Conservation (phyloP, 352 stramenopile species). For the Phytopythium chamaehyphon region DNA sequence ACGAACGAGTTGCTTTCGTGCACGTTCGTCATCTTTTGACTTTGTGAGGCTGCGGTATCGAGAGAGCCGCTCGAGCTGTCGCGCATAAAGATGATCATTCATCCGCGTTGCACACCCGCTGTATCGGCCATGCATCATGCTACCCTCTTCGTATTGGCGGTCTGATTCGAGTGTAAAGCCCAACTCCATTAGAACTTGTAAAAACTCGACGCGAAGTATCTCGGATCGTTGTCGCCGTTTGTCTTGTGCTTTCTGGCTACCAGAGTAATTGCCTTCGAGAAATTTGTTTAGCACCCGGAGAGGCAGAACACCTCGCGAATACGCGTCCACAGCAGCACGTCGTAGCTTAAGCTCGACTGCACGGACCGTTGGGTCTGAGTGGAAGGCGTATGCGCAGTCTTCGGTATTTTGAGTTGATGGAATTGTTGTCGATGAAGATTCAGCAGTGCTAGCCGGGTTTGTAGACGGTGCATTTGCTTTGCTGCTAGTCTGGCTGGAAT, state of each 20-base stretch:
- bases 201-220: constrained; percentile 85
- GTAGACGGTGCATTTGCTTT: not conserved
- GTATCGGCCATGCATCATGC: constrained; percentile 1
- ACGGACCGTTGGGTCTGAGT: constrained; percentile 71
- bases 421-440: not conserved
- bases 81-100: constrained; percentile 78
- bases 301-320: constrained; percentile 65
- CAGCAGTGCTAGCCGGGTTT: not conserved
- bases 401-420: not conserved
- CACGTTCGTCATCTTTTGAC: constrained; percentile 31
- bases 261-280: constrained; percentile 35
- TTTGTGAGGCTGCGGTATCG: constrained; percentile 60
- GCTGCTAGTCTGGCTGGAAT: not conserved
- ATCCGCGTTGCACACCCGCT: constrained; percentile 28
- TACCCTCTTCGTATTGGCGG: constrained; percentile 17
- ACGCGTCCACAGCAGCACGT: constrained; percentile 60
- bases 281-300: constrained; percentile 66
- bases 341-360: constrained; percentile 86
- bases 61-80: constrained; percentile 65
- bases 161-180: constrained; percentile 81
- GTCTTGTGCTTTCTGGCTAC: constrained; percentile 3
- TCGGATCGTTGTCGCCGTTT: constrained; percentile 22
- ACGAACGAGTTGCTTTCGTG: constrained; percentile 56
- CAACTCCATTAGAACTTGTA: constrained; percentile 92
- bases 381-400: constrained; percentile 83